Evolutionary conservation across 108 stramenopile genomes (phyloP).

Genomic region (Nitzschia sp.): DNA sequence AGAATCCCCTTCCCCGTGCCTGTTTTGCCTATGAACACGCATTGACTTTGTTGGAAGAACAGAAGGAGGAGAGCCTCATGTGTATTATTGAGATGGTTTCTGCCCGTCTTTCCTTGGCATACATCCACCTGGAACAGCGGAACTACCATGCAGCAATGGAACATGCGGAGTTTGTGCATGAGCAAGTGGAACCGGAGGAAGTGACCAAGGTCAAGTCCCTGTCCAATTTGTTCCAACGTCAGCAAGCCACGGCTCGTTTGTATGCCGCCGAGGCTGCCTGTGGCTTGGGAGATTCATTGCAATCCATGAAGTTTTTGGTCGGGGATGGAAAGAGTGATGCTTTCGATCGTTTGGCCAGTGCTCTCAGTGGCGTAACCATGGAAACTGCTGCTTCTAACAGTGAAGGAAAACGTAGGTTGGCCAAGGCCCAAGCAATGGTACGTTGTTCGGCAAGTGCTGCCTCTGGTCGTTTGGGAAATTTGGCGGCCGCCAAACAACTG

Average conservation of each 20-base stretch:
- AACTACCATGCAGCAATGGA: constrained; percentile 46
- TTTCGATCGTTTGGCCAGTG: constrained; percentile 51
- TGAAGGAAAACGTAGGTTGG: constrained; percentile 35
- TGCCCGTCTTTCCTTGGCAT: constrained; percentile 53
- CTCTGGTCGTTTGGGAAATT: constrained; percentile 31
- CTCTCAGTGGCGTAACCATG: constrained; percentile 37
- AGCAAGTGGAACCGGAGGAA: constrained; percentile 7
- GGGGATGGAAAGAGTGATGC: constrained; percentile 51
- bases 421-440: constrained; percentile 52
- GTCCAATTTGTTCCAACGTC: constrained; percentile 25
- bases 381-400: constrained; percentile 20
- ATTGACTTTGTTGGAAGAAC: constrained; percentile 17
- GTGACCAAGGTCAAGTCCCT: neutral
- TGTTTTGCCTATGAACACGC: constrained; percentile 21
- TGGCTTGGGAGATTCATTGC: constrained; percentile 40
- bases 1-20: constrained; percentile 42
- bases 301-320: constrained; percentile 48
- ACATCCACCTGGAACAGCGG: constrained; percentile 51
- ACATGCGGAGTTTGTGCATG: constrained; percentile 39
- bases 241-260: constrained; percentile 54
- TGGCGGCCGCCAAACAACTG: constrained; percentile 49
- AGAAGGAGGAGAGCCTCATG: neutral
- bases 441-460: constrained; percentile 44
- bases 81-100: constrained; percentile 19
- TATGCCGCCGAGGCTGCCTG: constrained; percentile 69